Conservation (phyloP, 495 filamentous ascomycete genomes). For the Lineolata rhizophorae region DNA sequence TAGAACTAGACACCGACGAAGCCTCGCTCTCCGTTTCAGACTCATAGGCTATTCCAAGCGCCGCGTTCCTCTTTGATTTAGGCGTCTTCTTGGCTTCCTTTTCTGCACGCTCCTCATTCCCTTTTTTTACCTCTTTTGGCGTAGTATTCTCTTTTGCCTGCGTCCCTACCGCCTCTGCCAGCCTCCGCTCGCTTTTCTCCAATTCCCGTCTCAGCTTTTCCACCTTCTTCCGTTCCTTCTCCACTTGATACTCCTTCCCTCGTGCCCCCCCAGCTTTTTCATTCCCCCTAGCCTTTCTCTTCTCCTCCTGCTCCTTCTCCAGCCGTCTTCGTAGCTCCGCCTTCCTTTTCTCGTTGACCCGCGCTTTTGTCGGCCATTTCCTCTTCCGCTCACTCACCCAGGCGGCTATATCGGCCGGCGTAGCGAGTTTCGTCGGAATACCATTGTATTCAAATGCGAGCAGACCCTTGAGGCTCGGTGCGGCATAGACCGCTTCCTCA, state of each 20-base stretch:
- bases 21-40: not conserved
- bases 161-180: not conserved
- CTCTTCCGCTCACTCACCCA: conserved; percentile 68
- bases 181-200: not conserved
- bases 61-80: not conserved
- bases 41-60: not conserved
- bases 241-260: not conserved
- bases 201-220: not conserved
- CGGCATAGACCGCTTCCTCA: no score
- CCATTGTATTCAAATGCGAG: conserved; percentile 19
- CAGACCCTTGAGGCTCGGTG: no score
- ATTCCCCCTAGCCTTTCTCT: conserved; percentile 1
- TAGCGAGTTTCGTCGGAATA: conserved; percentile 18
- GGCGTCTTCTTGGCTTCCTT: not conserved
- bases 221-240: not conserved
- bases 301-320: conserved; percentile 1
- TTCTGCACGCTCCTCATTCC: not conserved
- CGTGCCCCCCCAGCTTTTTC: conserved; percentile 1
- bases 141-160: not conserved
- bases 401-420: conserved; percentile 44
- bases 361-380: conserved; percentile 53
- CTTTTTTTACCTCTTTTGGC: not conserved
- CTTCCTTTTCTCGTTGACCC: conserved; percentile 30
- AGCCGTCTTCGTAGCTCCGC: conserved; percentile 20
- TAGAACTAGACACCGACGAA: not conserved